Evolutionary conservation across 768 basidiomycete species (phyloP).

Genomic region (Clitopilus passeckerianus): DNA sequence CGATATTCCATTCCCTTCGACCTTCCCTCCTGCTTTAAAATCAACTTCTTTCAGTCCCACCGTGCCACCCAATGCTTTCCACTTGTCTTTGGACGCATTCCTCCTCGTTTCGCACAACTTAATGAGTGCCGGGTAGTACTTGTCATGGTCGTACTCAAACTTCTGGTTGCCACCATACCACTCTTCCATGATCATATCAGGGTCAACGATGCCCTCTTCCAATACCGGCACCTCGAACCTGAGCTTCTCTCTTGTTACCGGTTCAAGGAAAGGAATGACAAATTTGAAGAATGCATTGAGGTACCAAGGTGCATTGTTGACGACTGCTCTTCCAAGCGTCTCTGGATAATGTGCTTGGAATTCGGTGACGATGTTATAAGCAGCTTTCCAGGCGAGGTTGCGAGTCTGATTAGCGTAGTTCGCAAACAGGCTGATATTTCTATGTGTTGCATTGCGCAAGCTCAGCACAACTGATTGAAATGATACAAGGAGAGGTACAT

Average conservation of each 20-base stretch:
- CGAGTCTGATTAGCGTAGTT: not conserved
- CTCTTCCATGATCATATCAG: not conserved
- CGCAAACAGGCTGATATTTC: not conserved
- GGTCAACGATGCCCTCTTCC: not conserved
- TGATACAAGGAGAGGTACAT: not conserved
- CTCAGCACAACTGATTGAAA: no score
- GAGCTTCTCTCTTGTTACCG: not conserved
- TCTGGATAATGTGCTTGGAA: not conserved
- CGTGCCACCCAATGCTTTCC: not conserved
- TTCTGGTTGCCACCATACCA: not conserved
- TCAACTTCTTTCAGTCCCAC: not conserved
- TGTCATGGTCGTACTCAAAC: not conserved
- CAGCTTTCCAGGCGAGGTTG: not conserved
- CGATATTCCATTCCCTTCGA: not conserved
- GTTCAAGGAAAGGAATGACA: not conserved
- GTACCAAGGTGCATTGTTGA: not conserved
- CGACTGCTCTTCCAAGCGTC: not conserved
- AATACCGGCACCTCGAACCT: not conserved
- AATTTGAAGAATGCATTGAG: not conserved
- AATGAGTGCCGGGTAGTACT: not conserved
- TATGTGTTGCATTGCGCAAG: not conserved
- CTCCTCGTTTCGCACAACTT: not conserved
- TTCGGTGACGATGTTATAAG: not conserved
- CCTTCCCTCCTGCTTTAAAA: not conserved
- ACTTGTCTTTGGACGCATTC: not conserved